Base-by-base conservation (phyloP, 169 alveolate genomes). In the Plasmodium gonderi region DNA sequence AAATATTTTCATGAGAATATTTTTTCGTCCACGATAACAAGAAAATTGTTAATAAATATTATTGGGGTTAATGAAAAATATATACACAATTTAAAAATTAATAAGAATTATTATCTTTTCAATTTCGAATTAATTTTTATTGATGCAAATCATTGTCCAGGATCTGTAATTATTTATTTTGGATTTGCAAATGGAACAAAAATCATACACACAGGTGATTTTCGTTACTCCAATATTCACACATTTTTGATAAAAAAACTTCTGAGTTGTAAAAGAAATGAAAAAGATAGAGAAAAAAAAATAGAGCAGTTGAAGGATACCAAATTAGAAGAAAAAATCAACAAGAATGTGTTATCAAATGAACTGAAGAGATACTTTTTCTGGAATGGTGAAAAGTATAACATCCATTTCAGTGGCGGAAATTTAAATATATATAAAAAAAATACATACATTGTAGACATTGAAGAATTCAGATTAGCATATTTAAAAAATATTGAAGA, bases 91-190 rank as follows among this genome's bases (percentile, higher is more conserved):
- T 90, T 90, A 90, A 79, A 90, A 77, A 69, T 90, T 49, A 90
- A 90, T 51, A 90, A 29, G 67, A 47, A 69, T 77, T 90, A 90
- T 45, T 60, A 77, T 69, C 81, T 90, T 45, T 90, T 79, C 69
- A 90, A 90, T 78, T 90, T 90, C 72, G 83, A 79, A 60, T 26
- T 90, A 7, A 44, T 69, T 90, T 90, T 90, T 38, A 69, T 90
- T 54, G 94, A 80, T 33, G 94, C 94, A 36, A 90, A 90, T 47
- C 94, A 90, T 38, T 90, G 94, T 64, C 94, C 94, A 47, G 94
- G 94, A 38, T 90, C 94, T 11, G 90, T 90, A 40, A 90, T 90
- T 20, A 90, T 90, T 60, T 79, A 68, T 90, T 90, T 90, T 77
- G 80, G 33, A 74, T 90, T 90, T 77, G 38, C 75, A 33, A 79